Evolutionary conservation across 495 filamentous ascomycete genomes (phyloP).

Genomic region (Haplographium delicatum): DNA sequence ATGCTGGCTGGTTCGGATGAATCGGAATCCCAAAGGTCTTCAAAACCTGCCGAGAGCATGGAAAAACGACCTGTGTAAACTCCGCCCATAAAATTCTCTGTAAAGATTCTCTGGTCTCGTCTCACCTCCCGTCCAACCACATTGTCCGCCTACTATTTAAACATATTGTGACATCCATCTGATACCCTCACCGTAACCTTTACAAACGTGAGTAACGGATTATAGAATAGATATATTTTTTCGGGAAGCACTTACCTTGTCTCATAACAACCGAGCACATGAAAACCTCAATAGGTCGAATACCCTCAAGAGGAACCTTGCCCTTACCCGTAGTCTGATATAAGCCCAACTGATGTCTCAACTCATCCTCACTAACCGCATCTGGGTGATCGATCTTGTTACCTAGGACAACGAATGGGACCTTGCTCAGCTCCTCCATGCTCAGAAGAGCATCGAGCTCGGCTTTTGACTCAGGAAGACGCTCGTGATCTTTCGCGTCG

Average conservation of each 20-base stretch:
- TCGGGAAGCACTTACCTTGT: slow-evolving; percentile 56
- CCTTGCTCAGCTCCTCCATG: slow-evolving; percentile 90
- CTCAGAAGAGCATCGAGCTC: slow-evolving; percentile 91
- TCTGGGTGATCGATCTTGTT: slow-evolving; percentile 99
- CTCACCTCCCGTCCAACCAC: neutral
- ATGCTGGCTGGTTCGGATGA: slow-evolving; percentile 17
- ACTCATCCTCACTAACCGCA: slow-evolving; percentile 89
- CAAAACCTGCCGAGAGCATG: slow-evolving; percentile 13
- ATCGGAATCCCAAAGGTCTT: slow-evolving; percentile 18
- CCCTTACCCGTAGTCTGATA: slow-evolving; percentile 98
- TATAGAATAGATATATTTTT: too few relatives aligned
- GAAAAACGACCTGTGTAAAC: slow-evolving; percentile 26
- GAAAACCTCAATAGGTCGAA: slow-evolving; percentile 95
- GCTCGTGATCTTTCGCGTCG: slow-evolving; percentile 93
- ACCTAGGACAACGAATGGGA: slow-evolving; percentile 90
- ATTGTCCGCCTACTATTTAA: slow-evolving; percentile 32
- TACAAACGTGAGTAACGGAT: too few relatives aligned
- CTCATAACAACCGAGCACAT: slow-evolving; percentile 99
- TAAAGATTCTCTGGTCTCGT: slow-evolving; percentile 5
- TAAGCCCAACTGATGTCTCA: slow-evolving; percentile 81
- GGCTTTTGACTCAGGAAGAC: slow-evolving; percentile 87
- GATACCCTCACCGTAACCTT: slow-evolving; percentile 71
- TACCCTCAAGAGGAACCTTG: slow-evolving; percentile 90
- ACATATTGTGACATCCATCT: slow-evolving; percentile 78
- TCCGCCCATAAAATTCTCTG: slow-evolving; percentile 23